phyloP scores from a whole-genome alignment of 2,329 filamentous ascomycete species.

The Plenodomus tracheiphilus region DNA sequence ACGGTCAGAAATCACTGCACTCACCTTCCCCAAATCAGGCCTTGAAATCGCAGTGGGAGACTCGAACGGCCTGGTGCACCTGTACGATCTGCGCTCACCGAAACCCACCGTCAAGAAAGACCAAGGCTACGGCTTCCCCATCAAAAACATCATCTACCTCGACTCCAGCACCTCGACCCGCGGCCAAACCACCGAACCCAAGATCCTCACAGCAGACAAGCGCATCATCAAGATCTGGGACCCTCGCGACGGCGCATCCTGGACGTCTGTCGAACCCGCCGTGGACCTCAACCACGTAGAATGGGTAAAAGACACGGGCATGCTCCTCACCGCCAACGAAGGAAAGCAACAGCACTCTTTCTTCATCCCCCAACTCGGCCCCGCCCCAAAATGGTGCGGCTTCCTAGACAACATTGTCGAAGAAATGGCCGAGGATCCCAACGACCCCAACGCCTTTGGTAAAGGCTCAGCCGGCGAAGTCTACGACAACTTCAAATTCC shows the following conservation, averaged over 20 bases:
- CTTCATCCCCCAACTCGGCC: conserved; percentile 90
- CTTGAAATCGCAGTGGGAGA: conserved; percentile 84
- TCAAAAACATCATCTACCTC: conserved; percentile 78
- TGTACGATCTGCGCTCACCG: conserved; percentile 90
- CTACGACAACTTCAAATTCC: conserved; percentile 99
- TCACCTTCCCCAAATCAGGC: conserved; percentile 83
- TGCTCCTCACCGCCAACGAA: conserved; percentile 96
- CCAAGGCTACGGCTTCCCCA: conserved; percentile 91
- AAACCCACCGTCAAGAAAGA: conserved; percentile 87
- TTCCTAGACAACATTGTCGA: conserved; percentile 98
- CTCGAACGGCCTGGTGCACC: conserved; percentile 82
- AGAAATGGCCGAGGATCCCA: conserved; percentile 88
- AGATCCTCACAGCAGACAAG: conserved; percentile 90
- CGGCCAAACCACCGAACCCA: conserved; percentile 68
- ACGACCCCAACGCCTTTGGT: conserved; percentile 62
- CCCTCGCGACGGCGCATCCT: conserved; percentile 76
- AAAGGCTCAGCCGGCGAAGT: conserved; percentile 70
- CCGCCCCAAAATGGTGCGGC: conserved; percentile 91
- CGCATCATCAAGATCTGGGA: conserved; percentile 98
- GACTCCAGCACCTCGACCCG: conserved; percentile 66
- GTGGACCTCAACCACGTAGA: conserved; percentile 95
- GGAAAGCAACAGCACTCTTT: conserved; percentile 93
- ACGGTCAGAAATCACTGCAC: conserved; percentile 73
- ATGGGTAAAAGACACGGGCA: conserved; percentile 89
- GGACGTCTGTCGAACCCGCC: conserved; percentile 93